Base-by-base conservation (phyloP, 148 eudicot genomes). In the Spergularia marina region DNA sequence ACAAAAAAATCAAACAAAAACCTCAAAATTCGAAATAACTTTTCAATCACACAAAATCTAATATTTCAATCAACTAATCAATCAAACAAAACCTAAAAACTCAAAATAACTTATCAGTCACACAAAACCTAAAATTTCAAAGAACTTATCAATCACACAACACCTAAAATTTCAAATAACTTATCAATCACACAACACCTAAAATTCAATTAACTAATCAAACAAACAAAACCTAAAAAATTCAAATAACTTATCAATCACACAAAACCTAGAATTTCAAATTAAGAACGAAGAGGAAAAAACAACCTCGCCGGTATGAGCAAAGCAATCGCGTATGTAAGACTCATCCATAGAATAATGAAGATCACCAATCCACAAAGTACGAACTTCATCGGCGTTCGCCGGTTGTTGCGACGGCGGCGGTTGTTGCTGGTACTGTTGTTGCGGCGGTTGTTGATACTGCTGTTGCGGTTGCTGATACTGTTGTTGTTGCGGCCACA, bases 321-420 rank as follows among this genome's bases (percentile, higher is more conserved):
- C 83, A 41, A 94, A 94, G 65, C 91, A 89, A 25, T 53, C 72
- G 1, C 63, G 49, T 14, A 94, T 73, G 68, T 91, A 94, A 56
- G 79, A 73, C 84, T 94, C 98, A 17, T 94, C 98, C 98, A 94
- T 94, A 91, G 93, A 90, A 55, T 85, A 85, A 86, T 86, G 93
- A 23, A 94, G 87, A 89, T 91, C 95, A 6, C 98, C 98, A 76
- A 94, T 94, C 98, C 97, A 94, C 3, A 94, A 84, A 6, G 96
- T 86, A 4, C 92, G 83, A 56, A 87, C 82, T 73, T 87, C 98
- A 6, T 90, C 95, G 5, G 89, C 81, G 34, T 65, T 81, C 11
- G 81, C 72, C 54, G 86, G 79, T 57, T 78, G 87, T 40, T 83
- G 89, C 39, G 36, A 30, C 36, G 36, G 4, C 36, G 36, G 36